Conservation (phyloP, 225 moss, liverwort and hornwort species). For the Pseudisothecium myosuroides region DNA sequence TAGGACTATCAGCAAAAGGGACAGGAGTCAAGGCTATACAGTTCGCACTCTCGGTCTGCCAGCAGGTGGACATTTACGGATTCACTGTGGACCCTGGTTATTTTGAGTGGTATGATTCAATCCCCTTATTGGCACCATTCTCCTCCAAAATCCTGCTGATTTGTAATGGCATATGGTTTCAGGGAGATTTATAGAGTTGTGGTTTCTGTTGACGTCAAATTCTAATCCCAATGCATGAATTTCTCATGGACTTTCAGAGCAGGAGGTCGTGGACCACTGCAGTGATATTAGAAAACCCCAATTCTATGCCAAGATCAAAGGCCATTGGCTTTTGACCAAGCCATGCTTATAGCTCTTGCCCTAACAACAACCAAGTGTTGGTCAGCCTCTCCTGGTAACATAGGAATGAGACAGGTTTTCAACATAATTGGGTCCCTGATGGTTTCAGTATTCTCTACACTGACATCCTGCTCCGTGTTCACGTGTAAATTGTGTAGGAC, state of each 20-base stretch:
- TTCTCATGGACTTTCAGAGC: neutral
- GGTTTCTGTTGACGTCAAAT: neutral
- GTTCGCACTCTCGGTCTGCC: conserved; percentile 41
- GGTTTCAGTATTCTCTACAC: neutral
- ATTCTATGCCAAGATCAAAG: neutral
- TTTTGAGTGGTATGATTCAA: conserved; percentile 23
- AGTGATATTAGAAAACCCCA: neutral
- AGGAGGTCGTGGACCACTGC: neutral
- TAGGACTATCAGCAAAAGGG: conserved; percentile 42
- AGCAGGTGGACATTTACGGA: conserved; percentile 35
- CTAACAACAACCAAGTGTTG: neutral
- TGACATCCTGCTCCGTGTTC: neutral
- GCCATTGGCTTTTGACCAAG: neutral
- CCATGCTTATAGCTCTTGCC: neutral
- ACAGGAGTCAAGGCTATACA: conserved; percentile 47
- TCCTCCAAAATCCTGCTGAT: neutral
- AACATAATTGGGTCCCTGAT: neutral
- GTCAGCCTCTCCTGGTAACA: neutral
- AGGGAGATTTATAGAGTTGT: neutral
- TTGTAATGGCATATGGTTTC: neutral
- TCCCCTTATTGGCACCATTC: neutral
- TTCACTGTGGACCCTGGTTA: conserved; percentile 55
- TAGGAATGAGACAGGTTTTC: neutral
- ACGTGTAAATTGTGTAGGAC: conserved; percentile 8
- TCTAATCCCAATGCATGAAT: neutral